Conservation (phyloP, 768 basidiomycete genomes). For the Kwoniella dendrophila region DNA sequence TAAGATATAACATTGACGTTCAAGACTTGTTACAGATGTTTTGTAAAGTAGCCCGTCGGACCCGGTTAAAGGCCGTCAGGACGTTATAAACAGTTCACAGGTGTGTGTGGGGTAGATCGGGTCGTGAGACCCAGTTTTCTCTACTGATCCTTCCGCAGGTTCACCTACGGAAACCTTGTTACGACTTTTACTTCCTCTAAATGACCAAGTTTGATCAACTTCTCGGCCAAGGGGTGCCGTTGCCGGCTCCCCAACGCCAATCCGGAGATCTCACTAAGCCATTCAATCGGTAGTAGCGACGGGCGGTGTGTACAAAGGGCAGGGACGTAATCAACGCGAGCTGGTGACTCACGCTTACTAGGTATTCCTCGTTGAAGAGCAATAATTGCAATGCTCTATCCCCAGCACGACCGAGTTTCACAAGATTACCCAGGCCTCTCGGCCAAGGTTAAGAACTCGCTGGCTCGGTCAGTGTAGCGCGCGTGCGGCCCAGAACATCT, state of each 20-base stretch:
- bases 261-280: constrained; percentile 85
- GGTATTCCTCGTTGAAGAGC: constrained; percentile 89
- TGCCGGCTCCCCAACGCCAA: constrained; percentile 67
- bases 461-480: constrained; percentile 88
- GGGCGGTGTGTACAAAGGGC: constrained; percentile 89
- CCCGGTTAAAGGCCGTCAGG: background rate
- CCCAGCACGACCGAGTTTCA: constrained; percentile 79
- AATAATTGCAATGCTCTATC: constrained; percentile 90
- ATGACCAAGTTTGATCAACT: constrained; percentile 77
- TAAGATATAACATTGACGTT: constrained; percentile 48
- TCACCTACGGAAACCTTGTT: constrained; percentile 82
- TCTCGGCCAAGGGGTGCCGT: constrained; percentile 63
- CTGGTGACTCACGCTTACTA: constrained; percentile 86
- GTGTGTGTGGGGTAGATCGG: constrained; percentile 58
- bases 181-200: constrained; percentile 84
- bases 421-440: constrained; percentile 76
- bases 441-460: constrained; percentile 75
- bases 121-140: constrained; percentile 29
- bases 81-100: constrained; percentile 58
- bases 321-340: constrained; percentile 87
- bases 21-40: constrained; percentile 34
- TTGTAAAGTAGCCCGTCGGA: constrained; percentile 30
- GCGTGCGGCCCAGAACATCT: constrained; percentile 87
- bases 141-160: constrained; percentile 77
- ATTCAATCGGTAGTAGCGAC: constrained; percentile 90